phyloP scores from a whole-genome alignment of 2,329 filamentous ascomycete genomes.

The Beauveria rudraprayagi region DNA sequence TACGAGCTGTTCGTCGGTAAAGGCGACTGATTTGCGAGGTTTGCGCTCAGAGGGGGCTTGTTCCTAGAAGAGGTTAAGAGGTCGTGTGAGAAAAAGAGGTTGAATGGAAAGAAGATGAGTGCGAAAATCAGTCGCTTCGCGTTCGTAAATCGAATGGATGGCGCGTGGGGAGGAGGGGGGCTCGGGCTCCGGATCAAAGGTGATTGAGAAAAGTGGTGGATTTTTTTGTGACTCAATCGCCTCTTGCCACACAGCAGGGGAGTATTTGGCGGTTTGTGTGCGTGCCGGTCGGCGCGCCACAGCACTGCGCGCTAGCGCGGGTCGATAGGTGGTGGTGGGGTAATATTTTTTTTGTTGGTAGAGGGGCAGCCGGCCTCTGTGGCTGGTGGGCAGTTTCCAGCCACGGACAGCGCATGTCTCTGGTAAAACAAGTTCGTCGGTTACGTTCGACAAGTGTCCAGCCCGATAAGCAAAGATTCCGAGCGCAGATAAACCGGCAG shows the following conservation, averaged over 20 bases:
- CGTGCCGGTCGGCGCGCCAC: not conserved
- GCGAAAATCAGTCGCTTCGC: not conserved
- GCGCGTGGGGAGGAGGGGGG: not conserved
- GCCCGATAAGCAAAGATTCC: no score
- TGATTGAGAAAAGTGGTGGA: conserved; percentile 5
- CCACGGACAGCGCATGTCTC: no score
- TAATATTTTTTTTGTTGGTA: not conserved
- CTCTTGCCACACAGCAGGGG: not conserved
- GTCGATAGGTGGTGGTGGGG: not conserved
- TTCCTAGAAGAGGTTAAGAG: not conserved
- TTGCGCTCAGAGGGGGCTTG: conserved; percentile 45
- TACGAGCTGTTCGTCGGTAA: conserved; percentile 78
- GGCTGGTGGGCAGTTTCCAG: no score
- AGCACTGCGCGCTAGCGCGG: not conserved
- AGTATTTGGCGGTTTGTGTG: not conserved
- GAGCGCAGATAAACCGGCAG: no score
- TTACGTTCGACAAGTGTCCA: no score
- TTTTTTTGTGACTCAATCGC: conserved; percentile 8
- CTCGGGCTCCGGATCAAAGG: not conserved
- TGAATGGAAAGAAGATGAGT: conserved; percentile 2
- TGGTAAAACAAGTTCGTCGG: no score
- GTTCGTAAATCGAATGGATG: conserved; percentile 1
- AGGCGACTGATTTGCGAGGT: conserved; percentile 87
- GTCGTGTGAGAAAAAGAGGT: not conserved
- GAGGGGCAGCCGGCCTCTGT: not conserved